Conservation (phyloP, 1,284 basidiomycete species). For the Ustilago curta region DNA sequence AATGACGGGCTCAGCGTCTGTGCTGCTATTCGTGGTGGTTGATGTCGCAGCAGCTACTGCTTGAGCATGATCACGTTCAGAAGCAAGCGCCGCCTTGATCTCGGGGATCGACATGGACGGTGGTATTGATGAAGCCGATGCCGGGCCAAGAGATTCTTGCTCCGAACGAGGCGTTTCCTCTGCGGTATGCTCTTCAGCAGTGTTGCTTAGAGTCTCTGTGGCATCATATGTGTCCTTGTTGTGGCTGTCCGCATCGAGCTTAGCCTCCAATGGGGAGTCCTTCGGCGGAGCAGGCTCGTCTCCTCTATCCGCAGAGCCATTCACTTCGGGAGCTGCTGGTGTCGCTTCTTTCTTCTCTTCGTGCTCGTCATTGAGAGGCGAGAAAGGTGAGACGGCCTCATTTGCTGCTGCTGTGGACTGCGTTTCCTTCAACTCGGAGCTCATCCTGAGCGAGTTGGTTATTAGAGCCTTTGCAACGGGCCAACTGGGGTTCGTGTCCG, state of each 20-base stretch:
- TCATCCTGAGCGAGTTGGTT: constrained; percentile 1
- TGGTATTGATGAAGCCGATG: constrained; percentile 21
- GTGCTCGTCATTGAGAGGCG: neutral
- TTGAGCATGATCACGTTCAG: constrained; percentile 35
- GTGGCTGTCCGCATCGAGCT: neutral
- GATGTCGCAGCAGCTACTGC: constrained; percentile 27
- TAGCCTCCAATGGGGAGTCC: neutral
- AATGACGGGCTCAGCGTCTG: constrained; percentile 48
- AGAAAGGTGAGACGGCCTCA: neutral
- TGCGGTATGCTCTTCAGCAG: neutral
- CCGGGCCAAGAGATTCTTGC: constrained; percentile 6
- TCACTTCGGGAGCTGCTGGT: neutral
- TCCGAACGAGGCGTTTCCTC: neutral
- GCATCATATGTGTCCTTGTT: too few relatives aligned
- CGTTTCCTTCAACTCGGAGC: neutral
- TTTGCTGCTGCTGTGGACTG: neutral
- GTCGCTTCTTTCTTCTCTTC: neutral
- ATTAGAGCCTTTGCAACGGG: neutral
- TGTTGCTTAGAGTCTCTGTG: neutral
- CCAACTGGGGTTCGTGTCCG: neutral
- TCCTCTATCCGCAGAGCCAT: neutral
- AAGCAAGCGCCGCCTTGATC: constrained; percentile 46
- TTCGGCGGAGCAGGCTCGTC: neutral
- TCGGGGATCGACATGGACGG: constrained; percentile 45
- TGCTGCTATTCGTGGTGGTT: too few relatives aligned